Conservation (phyloP, 495 filamentous ascomycete species). For the Penicillium verhagenii region DNA sequence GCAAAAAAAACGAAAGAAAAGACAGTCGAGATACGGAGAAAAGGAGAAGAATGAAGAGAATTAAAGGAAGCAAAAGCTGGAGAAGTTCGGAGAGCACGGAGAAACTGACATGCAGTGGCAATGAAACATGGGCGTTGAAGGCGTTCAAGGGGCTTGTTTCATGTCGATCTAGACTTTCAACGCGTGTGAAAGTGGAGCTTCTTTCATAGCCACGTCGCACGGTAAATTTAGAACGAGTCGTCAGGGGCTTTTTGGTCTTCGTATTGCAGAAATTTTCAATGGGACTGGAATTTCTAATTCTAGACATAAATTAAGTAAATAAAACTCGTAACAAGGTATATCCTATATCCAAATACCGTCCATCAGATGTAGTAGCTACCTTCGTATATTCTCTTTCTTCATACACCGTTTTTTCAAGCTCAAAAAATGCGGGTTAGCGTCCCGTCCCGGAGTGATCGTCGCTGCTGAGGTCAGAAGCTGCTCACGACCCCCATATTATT, state of each 20-base stretch:
- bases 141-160: background rate
- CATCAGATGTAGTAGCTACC: no score
- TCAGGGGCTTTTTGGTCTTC: no score
- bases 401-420: no score
- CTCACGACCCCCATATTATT: background rate
- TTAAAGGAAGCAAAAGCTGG: background rate
- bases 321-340: no score
- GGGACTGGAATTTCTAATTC: no score
- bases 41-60: background rate
- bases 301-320: no score
- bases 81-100: background rate
- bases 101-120: background rate
- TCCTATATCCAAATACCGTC: no score
- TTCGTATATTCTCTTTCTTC: no score
- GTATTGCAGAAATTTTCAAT: no score
- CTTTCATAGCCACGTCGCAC: background rate
- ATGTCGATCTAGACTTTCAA: constrained; percentile 4
- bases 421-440: background rate
- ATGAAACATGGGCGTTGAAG: constrained; percentile 1
- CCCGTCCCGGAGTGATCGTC: background rate
- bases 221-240: background rate
- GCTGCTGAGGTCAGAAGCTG: background rate
- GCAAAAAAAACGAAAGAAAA: background rate
- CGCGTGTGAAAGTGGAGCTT: background rate
- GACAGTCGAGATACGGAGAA: background rate